phyloP scores from a whole-genome alignment of 495 filamentous ascomycete genomes.

The Zalerion maritima region DNA sequence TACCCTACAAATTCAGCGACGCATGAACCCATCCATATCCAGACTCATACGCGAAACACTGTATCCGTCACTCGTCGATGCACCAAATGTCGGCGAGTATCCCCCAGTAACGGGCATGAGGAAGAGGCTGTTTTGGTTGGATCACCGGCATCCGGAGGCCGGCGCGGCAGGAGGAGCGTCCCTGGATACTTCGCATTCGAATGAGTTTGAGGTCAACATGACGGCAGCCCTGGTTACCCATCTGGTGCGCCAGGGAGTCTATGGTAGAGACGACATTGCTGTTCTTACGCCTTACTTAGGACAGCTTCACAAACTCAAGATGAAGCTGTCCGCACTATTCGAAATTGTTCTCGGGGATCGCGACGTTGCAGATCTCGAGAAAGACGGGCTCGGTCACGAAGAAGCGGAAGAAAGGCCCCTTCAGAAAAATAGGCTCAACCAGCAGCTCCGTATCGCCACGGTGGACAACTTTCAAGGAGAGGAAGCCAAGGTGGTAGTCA shows the following conservation, averaged over 20 bases:
- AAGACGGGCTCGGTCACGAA: constrained; percentile 24
- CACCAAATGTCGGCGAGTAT: constrained; percentile 31
- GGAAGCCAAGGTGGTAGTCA: constrained; percentile 65
- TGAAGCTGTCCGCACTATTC: constrained; percentile 33
- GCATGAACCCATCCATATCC: constrained; percentile 67
- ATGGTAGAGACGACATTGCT: constrained; percentile 53
- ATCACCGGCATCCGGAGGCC: constrained; percentile 47
- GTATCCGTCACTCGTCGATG: constrained; percentile 52
- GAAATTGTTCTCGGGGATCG: constrained; percentile 53
- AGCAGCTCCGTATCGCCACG: constrained; percentile 56
- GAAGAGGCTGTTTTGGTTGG: constrained; percentile 56
- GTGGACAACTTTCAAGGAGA: constrained; percentile 85
- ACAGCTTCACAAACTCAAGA: constrained; percentile 49
- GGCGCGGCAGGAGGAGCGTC: constrained; percentile 23
- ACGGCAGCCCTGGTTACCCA: constrained; percentile 51
- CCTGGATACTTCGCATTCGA: constrained; percentile 44
- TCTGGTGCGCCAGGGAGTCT: constrained; percentile 54
- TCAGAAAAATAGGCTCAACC: constrained; percentile 37
- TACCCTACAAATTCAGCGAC: constrained; percentile 49
- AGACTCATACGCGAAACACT: constrained; percentile 43
- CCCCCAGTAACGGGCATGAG: constrained; percentile 52
- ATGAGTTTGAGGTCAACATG: constrained; percentile 56
- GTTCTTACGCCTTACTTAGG: constrained; percentile 66
- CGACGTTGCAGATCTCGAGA: constrained; percentile 47
- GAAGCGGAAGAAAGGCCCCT: constrained; percentile 8